Evolutionary conservation across 306 rosid genomes (phyloP).

Genomic region (Malus asiatica): DNA sequence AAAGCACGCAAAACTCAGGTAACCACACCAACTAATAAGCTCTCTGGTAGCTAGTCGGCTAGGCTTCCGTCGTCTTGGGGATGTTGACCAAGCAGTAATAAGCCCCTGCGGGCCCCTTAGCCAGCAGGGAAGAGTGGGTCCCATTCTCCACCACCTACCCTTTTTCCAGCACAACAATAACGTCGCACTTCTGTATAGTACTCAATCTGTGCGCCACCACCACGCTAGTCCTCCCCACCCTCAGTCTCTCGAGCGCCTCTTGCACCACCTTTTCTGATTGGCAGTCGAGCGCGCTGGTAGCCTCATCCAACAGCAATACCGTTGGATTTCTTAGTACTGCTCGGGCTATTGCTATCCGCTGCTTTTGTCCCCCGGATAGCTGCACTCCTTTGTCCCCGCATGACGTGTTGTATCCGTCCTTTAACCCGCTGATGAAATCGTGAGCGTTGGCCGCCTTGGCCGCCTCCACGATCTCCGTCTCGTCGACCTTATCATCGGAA

Average conservation of each 20-base stretch:
- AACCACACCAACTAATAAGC: not conserved
- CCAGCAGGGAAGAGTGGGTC: constrained; percentile 33
- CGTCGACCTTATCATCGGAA: constrained; percentile 1
- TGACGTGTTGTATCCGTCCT: constrained; percentile 39
- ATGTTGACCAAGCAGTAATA: constrained; percentile 30
- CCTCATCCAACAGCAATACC: constrained; percentile 42
- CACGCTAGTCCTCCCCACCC: constrained; percentile 46
- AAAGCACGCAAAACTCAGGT: too few species aligned
- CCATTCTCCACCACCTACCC: constrained; percentile 41
- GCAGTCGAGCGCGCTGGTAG: constrained; percentile 47
- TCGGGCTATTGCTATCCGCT: constrained; percentile 49
- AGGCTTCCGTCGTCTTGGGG: constrained; percentile 12
- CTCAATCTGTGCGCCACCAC: constrained; percentile 51
- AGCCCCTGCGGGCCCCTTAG: constrained; percentile 36
- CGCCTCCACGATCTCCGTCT: constrained; percentile 37
- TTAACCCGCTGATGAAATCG: constrained; percentile 30
- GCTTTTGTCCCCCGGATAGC: constrained; percentile 58
- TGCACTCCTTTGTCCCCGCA: constrained; percentile 43
- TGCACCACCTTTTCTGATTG: constrained; percentile 42
- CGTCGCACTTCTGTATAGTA: constrained; percentile 38
- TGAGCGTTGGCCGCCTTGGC: constrained; percentile 47
- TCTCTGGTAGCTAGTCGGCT: not conserved
- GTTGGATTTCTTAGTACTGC: constrained; percentile 41
- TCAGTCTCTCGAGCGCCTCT: constrained; percentile 29
- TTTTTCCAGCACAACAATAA: constrained; percentile 37